A percentile compares a stretch with the other conserved stretches of the same genome.
These are phyloP conservation scores for Saturnispora hagleri DNA, from an alignment of 805 yeast genomes.

Conservation along the genomic window DNA sequence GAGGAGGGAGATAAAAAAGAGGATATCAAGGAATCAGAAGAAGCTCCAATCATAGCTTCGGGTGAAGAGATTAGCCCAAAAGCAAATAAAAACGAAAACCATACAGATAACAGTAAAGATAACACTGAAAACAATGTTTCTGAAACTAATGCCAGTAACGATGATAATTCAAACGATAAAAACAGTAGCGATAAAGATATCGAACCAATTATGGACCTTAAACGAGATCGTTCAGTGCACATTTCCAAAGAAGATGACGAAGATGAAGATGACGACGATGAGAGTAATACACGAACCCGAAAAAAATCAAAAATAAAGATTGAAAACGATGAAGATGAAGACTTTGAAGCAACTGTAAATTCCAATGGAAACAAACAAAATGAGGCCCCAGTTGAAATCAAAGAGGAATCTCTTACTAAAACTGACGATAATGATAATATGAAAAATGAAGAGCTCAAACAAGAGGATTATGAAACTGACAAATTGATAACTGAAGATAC, in stretches of 20 bases:
- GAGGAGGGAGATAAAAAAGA: not conserved
- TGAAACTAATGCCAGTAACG: constrained; percentile 8
- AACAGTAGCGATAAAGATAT: constrained; percentile 1
- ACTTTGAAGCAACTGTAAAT: not conserved
- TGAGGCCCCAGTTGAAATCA: not conserved
- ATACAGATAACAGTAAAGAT: not conserved
- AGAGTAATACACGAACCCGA: constrained; percentile 6
- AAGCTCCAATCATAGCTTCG: not conserved
- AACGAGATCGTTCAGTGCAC: not conserved
- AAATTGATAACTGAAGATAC: constrained; percentile 18
- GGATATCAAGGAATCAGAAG: not conserved
- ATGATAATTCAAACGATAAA: not conserved
- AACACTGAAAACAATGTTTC: constrained; percentile 2
- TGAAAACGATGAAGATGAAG: constrained; percentile 7
- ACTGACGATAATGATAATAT: constrained; percentile 6
- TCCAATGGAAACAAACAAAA: not conserved
- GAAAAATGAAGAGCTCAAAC: not conserved
- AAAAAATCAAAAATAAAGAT: not conserved
- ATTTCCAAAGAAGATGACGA: not conserved
- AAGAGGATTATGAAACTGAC: not conserved
- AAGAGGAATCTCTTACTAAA: constrained; percentile 3
- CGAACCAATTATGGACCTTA: constrained; percentile 4
- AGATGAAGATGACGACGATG: constrained; percentile 13
- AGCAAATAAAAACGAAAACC: not conserved
- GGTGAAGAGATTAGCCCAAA: not conserved